Percentiles rank a stretch among this genome's conserved stretches.
Evolutionary conservation across 2,329 filamentous ascomycete species (phyloP).

Genomic region (Ophiostoma quercus): DNA sequence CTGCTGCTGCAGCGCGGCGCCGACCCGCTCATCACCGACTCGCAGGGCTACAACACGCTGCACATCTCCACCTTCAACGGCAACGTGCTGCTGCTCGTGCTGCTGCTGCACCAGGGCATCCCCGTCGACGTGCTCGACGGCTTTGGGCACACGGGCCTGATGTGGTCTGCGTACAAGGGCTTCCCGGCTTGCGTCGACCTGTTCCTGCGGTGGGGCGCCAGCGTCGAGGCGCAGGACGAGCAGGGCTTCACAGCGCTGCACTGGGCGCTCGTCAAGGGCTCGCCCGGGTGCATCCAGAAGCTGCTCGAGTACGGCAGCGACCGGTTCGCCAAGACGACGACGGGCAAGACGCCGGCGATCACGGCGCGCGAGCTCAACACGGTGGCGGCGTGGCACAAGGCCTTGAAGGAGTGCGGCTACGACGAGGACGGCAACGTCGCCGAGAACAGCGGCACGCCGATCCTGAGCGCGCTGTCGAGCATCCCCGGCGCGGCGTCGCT

Average conservation of each 20-base stretch:
- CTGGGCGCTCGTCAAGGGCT: slow-evolving; percentile 94
- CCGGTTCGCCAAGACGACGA: slow-evolving; percentile 80
- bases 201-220: slow-evolving; percentile 90
- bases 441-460: slow-evolving; percentile 37
- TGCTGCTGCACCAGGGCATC: slow-evolving; percentile 91
- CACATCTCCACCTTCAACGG: slow-evolving; percentile 97
- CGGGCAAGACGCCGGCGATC: slow-evolving; percentile 81
- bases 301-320: slow-evolving; percentile 93
- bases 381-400: slow-evolving; percentile 49
- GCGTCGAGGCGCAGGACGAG: slow-evolving; percentile 83
- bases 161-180: slow-evolving; percentile 99
- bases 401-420: slow-evolving; percentile 31
- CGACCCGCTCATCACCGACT: slow-evolving; percentile 85
- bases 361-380: slow-evolving; percentile 92
- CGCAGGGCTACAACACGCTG: slow-evolving; percentile 95
- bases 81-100: slow-evolving; percentile 81
- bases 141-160: slow-evolving; percentile 87
- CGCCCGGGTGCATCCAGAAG: slow-evolving; percentile 82
- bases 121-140: slow-evolving; percentile 85
- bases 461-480: slow-evolving; percentile 35
- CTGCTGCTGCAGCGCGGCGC: slow-evolving; percentile 86
- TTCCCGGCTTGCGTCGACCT: slow-evolving; percentile 88
- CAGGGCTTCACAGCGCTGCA: slow-evolving; percentile 92
- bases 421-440: slow-evolving; percentile 63
- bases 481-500: slow-evolving; percentile 67